Evolutionary conservation across 805 yeast genomes (phyloP), one percentile per base, ranked within the genome.

Genomic region (Metschnikowia chrysomelidarum): DNA sequence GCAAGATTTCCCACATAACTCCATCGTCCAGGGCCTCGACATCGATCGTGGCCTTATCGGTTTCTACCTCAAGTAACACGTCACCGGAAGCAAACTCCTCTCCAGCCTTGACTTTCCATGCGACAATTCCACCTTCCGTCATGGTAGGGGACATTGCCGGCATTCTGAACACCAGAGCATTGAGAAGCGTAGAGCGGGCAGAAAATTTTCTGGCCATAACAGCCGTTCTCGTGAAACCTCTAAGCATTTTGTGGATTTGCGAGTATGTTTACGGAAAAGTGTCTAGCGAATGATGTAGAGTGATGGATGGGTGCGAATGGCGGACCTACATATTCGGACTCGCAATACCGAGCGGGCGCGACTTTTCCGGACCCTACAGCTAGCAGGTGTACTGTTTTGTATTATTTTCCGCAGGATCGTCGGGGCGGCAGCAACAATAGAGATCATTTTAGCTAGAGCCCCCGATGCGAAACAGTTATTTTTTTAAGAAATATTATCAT

Each of bases 81-180:
- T 93, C 98, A 15, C 98, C 98, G 6, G 94, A 75, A 20, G 67
- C 54, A 62, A 83, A 91, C 4, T 69, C 36, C 4, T 86, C 93
- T 19, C 82, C 82, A 23, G 61, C 42, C 59, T 88, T 80, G 53
- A 80, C 71, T 57, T 87, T 85, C 98, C 98, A 91, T 36, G 78
- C 72, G 9, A 87, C 86, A 46, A 91, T 75, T 5, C 95, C 96
- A 25, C 98, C 98, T 56, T 81, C 86, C 19, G 88, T 87, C 98
- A 91, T 91, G 5, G 98, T 91, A 27, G 98, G 98, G 4, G 97
- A 89, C 96, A 91, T 87, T 17, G 98, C 97, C 4, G 98, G 98
- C 98, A 91, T 91, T 35, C 71, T 80, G 65, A 87, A 87, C 23
- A 68, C 61, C 14, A 65, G 54, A 4, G 75, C 78, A 2, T 64